Evolutionary conservation across 1,139 yeast genomes (phyloP).

Genomic region (Ogataea hybrid): DNA sequence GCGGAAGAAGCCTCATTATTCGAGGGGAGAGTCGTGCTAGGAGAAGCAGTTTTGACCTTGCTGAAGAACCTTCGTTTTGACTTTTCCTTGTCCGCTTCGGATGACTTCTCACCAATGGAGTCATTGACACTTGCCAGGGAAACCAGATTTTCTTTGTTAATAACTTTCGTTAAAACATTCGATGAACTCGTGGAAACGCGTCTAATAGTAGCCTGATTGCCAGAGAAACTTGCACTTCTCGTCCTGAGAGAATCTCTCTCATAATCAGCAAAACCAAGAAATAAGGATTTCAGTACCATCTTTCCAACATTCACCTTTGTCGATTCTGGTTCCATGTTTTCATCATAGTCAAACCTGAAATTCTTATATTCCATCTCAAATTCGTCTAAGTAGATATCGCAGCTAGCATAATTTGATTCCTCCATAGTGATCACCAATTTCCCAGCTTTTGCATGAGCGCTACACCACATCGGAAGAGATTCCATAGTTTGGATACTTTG

Average conservation of each 20-base stretch:
- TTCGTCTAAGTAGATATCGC: constrained; percentile 83
- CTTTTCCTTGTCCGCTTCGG: no score
- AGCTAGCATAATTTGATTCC: constrained; percentile 51
- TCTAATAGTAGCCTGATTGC: constrained; percentile 24
- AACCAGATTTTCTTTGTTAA: no score
- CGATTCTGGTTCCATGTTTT: constrained; percentile 34
- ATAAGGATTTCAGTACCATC: constrained; percentile 55
- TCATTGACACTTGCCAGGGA: no score
- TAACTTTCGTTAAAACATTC: constrained; percentile 9
- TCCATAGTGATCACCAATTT: constrained; percentile 67
- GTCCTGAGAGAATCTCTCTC: constrained; percentile 31
- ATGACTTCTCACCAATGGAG: no score
- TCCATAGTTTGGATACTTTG: no score
- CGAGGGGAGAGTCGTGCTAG: no score
- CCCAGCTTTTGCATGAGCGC: no score
- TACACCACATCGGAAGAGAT: no score
- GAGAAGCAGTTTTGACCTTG: no score
- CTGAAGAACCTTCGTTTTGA: no score
- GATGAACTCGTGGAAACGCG: constrained; percentile 3
- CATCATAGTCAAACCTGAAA: constrained; percentile 7
- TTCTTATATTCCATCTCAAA: constrained; percentile 47
- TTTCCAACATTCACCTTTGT: constrained; percentile 56
- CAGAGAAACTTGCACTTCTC: constrained; percentile 34
- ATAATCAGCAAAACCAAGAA: constrained; percentile 46
- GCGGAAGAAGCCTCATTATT: no score